Evolutionary conservation across 179 eudicot species (phyloP).

Genomic region (Silene noctiflora): DNA sequence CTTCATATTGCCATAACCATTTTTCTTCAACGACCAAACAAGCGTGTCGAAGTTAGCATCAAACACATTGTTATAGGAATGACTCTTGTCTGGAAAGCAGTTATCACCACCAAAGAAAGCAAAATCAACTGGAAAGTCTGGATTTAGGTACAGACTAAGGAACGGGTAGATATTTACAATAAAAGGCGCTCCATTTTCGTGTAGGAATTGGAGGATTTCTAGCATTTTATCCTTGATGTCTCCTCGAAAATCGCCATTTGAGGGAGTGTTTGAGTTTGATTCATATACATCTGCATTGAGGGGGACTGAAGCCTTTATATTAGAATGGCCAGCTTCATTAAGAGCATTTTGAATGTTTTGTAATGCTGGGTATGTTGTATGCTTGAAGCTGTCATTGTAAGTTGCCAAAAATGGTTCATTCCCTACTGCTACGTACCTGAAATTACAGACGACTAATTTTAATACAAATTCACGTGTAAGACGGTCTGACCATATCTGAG

Average conservation of each 20-base stretch:
- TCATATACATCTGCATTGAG: conserved; percentile 81
- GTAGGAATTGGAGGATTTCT: conserved; percentile 42
- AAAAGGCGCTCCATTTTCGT: conserved; percentile 46
- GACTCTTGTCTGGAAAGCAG: conserved; percentile 40
- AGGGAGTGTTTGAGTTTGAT: conserved; percentile 45
- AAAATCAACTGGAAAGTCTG: conserved; percentile 41
- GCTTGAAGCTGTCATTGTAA: conserved; percentile 53
- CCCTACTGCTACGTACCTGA: conserved; percentile 81
- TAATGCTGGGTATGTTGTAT: conserved; percentile 55
- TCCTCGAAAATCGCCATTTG: conserved; percentile 54
- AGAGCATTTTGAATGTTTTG: conserved; percentile 75
- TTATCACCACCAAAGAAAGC: conserved; percentile 60
- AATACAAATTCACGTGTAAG: too few species aligned
- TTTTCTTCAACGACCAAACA: conserved; percentile 45
- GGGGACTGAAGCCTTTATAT: conserved; percentile 68
- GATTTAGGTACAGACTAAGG: conserved; percentile 49
- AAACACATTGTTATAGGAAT: conserved; percentile 46
- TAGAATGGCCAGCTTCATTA: conserved; percentile 46
- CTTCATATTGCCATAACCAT: conserved; percentile 43
- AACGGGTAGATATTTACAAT: conserved; percentile 85
- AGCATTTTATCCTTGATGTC: conserved; percentile 56
- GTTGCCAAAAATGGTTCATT: conserved; percentile 76
- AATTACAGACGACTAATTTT: too few species aligned
- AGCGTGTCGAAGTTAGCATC: conserved; percentile 74
- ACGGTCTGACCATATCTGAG: too few species aligned